These are phyloP conservation scores for Carpinus fangiana DNA, from an alignment of 306 rosid species.

Conservation along the genomic window DNA sequence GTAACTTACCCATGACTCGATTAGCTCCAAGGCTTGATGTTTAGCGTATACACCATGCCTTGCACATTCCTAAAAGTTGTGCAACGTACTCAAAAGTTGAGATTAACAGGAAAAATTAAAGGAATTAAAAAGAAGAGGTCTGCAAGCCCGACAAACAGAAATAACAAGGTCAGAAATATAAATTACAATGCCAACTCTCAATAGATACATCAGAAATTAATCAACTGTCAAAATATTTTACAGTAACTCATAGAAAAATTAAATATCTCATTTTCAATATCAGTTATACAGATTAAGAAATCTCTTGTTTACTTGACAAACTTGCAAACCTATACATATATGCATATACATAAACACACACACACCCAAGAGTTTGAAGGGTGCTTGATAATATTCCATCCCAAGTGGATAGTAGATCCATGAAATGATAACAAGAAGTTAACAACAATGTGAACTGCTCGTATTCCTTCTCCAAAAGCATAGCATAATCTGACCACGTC, in stretches of 20 bases:
- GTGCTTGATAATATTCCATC: not conserved
- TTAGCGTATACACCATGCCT: constrained; percentile 54
- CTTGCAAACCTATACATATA: not conserved
- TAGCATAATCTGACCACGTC: not conserved
- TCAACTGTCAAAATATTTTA: not conserved
- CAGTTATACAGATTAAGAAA: not conserved
- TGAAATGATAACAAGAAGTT: not conserved
- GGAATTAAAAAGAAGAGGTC: not conserved
- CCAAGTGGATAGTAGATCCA: not conserved
- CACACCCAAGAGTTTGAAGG: not conserved
- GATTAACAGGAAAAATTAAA: not conserved
- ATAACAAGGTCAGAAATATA: not conserved
- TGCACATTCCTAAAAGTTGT: constrained; percentile 67
- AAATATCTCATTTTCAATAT: not conserved
- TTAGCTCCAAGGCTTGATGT: constrained; percentile 73
- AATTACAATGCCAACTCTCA: not conserved
- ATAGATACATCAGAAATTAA: not conserved
- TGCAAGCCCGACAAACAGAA: not conserved
- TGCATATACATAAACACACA: not conserved
- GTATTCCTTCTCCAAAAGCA: not conserved
- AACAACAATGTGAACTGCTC: not conserved
- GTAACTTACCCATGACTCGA: constrained; percentile 64
- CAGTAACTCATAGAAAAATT: not conserved
- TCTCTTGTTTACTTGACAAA: not conserved
- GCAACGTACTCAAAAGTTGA: constrained; percentile 25